Conservation (phyloP, 805 yeast species). For the Cyberlindnera japonica region DNA sequence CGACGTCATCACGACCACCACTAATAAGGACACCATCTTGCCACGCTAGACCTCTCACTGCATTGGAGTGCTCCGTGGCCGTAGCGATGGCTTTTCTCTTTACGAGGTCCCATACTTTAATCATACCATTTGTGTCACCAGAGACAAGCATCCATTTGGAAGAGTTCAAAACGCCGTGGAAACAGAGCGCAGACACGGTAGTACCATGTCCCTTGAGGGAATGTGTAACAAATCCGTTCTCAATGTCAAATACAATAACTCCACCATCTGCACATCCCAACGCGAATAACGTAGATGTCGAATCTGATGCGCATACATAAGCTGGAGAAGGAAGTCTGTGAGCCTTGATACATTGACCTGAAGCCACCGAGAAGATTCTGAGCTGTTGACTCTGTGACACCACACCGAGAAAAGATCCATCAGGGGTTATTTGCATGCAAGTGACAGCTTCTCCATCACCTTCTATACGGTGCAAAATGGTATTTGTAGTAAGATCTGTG, state of each 20-base stretch:
- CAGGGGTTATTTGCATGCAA: slow-evolving; percentile 70
- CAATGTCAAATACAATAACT: slow-evolving; percentile 88
- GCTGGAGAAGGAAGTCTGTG: slow-evolving; percentile 75
- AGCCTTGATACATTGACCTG: slow-evolving; percentile 40
- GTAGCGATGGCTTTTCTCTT: slow-evolving; percentile 66
- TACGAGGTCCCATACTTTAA: slow-evolving; percentile 61
- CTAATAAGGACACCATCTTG: slow-evolving; percentile 57
- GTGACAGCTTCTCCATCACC: slow-evolving; percentile 88
- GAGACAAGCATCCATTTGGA: slow-evolving; percentile 76
- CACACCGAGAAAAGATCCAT: slow-evolving; percentile 64
- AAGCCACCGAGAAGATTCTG: slow-evolving; percentile 47
- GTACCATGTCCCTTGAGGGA: slow-evolving; percentile 92
- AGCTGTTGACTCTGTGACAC: slow-evolving; percentile 83
- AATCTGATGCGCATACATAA: slow-evolving; percentile 71
- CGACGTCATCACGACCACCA: slow-evolving; percentile 88
- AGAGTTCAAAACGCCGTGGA: slow-evolving; percentile 69
- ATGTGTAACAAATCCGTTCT: slow-evolving; percentile 84
- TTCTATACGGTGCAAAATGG: slow-evolving; percentile 55
- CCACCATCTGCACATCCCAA: slow-evolving; percentile 95
- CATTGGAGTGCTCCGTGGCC: slow-evolving; percentile 71
- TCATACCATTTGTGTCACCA: slow-evolving; percentile 56
- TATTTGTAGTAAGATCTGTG: slow-evolving; percentile 57
- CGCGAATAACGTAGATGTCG: slow-evolving; percentile 81
- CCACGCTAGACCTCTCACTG: slow-evolving; percentile 83
- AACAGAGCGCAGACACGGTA: slow-evolving; percentile 70